Evolutionary conservation across 2,329 filamentous ascomycete species (phyloP).

Genomic region (Conoideocrella luteorostrata): DNA sequence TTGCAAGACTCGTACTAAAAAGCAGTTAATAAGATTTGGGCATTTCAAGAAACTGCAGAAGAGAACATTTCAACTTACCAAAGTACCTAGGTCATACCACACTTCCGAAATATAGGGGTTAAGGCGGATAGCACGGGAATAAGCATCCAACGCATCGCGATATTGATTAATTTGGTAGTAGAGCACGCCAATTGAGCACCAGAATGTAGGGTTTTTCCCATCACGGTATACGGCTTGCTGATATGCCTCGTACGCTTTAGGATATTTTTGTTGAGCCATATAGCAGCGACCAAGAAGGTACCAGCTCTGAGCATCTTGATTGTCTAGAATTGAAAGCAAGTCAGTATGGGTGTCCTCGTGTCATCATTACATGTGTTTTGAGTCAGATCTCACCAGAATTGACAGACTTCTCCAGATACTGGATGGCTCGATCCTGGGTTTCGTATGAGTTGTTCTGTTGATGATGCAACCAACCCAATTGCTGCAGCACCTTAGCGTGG

Average conservation of each 20-base stretch:
- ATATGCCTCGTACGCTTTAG: constrained; percentile 96
- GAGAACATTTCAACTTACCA: constrained; percentile 54
- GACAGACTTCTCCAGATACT: constrained; percentile 95
- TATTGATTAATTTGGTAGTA: constrained; percentile 99
- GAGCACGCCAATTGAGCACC: constrained; percentile 97
- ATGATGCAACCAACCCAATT: constrained; percentile 95
- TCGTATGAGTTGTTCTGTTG: constrained; percentile 88
- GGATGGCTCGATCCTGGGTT: constrained; percentile 92
- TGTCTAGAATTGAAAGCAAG: constrained; percentile 54
- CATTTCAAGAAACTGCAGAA: background rate
- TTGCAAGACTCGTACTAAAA: constrained; percentile 92
- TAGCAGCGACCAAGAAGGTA: constrained; percentile 96
- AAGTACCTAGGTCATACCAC: constrained; percentile 94
- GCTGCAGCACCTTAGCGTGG: constrained; percentile 96
- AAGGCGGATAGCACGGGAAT: constrained; percentile 89
- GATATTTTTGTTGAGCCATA: constrained; percentile 99
- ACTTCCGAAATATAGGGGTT: constrained; percentile 99
- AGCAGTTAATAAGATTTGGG: constrained; percentile 22
- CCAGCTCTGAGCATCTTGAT: constrained; percentile 95
- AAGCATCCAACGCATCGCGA: constrained; percentile 92
- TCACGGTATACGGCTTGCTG: constrained; percentile 98
- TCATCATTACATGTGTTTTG: background rate
- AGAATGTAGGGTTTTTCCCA: constrained; percentile 95
- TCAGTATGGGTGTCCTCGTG: background rate
- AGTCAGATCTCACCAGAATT: constrained; percentile 64